A percentile compares a stretch with the other conserved stretches of the same genome.
Conservation (phyloP, 202 grass and related monocot genomes). For the Dendrocalamus latiflorus region DNA sequence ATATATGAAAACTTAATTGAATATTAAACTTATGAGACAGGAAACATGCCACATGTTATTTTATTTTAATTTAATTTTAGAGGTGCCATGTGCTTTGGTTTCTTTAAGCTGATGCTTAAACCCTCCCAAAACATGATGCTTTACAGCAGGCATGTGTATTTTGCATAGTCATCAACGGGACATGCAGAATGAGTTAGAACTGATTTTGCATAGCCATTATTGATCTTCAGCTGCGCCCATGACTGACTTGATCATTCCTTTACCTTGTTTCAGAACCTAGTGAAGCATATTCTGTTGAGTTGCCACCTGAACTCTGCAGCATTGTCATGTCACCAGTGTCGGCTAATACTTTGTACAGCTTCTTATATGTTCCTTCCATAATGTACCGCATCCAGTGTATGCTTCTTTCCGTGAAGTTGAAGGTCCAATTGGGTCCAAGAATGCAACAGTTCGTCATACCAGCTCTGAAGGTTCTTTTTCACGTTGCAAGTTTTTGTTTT, state of each 20-base stretch:
- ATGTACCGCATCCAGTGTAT: conserved; percentile 73
- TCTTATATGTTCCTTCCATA: conserved; percentile 58
- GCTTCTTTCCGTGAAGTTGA: conserved; percentile 66
- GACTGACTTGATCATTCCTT: conserved; percentile 20
- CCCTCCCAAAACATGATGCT: not conserved
- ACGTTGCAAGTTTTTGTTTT: not conserved
- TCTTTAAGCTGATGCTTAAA: not conserved
- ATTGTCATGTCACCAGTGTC: conserved; percentile 58
- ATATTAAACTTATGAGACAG: not conserved
- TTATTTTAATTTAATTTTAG: not conserved
- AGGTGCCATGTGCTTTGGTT: too few species aligned
- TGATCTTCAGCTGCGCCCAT: not conserved
- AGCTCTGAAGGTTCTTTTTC: conserved; percentile 44
- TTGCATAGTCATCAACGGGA: not conserved
- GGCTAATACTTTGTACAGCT: conserved; percentile 33
- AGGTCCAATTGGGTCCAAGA: conserved; percentile 32
- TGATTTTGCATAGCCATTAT: not conserved
- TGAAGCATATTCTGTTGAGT: conserved; percentile 28
- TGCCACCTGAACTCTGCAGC: conserved; percentile 80
- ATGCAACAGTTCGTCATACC: conserved; percentile 49
- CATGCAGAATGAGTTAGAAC: not conserved
- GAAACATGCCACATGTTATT: not conserved
- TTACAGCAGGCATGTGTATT: not conserved
- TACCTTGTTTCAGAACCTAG: conserved; percentile 43
- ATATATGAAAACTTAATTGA: not conserved